Evolutionary conservation across 1,139 yeast genomes (phyloP), one percentile per base, ranked within the genome.

Genomic region (Kodamaea sp.): DNA sequence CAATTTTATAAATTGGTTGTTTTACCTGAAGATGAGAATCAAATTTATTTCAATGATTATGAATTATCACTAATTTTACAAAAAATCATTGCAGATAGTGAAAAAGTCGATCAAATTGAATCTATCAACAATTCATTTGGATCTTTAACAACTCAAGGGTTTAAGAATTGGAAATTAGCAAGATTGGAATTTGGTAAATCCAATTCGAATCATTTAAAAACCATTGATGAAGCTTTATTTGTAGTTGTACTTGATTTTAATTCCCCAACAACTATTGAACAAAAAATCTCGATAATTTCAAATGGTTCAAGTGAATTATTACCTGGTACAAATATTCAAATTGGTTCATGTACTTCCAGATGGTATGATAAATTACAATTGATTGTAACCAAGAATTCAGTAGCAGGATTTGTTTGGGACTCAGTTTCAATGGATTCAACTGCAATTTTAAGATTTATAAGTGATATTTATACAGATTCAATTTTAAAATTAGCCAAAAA

Each of bases 371-470:
- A 84, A 55, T 61, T 84, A 38, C 90, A 84, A 55, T 55, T 84
- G 32, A 71, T 84, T 27, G 79, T 84, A 8, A 81, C 90, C 1
- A 68, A 70, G 37, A 84, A 83, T 55, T 75, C 88, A 0, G 81
- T 81, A 35, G 89, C 89, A 1, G 89, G 89, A 9, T 77, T 84
- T 24, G 81, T 82, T 27, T 84, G 90, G 86, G 77, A 71, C 49
- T 80, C 86, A 2, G 77, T 84, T 30, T 76, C 84, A n/a, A 81
- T 84, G 74, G 92, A 84, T 58, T 84, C 87, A 35, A 84, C 90
- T 2, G 81, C 85, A 0, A 85, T 83, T 9, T 63, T 84, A 46
- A 65, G 94, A 42, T 84, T 82, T 51, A 78, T 84, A 29, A 77
- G 87, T 50, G 94, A 84, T 53, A 78, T 81, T 27, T 84, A 81